These are phyloP conservation scores for Cubamyces sp. DNA, from an alignment of 768 basidiomycete genomes.

Conservation along the genomic window DNA sequence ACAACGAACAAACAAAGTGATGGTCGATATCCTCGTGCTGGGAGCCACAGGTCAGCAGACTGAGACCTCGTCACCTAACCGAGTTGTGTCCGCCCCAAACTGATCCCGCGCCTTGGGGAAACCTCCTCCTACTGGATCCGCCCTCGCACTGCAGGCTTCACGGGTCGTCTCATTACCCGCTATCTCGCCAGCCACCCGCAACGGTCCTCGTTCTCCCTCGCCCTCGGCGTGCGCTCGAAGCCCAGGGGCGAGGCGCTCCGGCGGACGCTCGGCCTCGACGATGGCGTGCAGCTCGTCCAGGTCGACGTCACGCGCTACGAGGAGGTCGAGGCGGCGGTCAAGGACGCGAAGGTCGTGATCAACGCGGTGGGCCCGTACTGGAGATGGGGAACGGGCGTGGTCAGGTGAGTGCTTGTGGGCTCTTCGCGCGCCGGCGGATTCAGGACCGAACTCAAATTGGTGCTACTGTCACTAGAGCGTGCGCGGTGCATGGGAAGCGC, in stretches of 20 bases:
- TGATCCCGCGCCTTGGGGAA: not conserved
- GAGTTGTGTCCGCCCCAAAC: not conserved
- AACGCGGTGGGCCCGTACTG: conserved; percentile 80
- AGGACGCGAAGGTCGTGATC: conserved; percentile 66
- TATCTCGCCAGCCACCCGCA: conserved; percentile 73
- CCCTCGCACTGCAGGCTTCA: conserved; percentile 62
- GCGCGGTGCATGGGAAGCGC: conserved; percentile 73
- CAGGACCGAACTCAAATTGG: not conserved
- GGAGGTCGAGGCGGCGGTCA: conserved; percentile 62
- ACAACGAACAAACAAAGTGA: conserved; percentile 16
- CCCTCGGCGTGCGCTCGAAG: conserved; percentile 69
- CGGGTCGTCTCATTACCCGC: conserved; percentile 66
- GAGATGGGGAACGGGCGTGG: conserved; percentile 73
- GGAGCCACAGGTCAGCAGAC: conserved; percentile 61
- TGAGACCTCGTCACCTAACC: not conserved
- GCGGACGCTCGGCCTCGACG: conserved; percentile 48
- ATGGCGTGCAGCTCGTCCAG: conserved; percentile 47
- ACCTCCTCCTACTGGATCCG: not conserved
- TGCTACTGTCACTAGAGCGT: conserved; percentile 50
- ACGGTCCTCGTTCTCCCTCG: conserved; percentile 61
- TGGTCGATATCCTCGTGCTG: conserved; percentile 66
- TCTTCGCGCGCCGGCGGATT: not conserved
- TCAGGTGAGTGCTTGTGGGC: conserved; percentile 51
- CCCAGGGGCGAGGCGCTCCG: conserved; percentile 60
- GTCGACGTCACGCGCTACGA: conserved; percentile 62